Evolutionary conservation across 208 protist species (phyloP), one percentile per base, ranked within the genome.

Genomic region (Acanthamoeba quina): DNA sequence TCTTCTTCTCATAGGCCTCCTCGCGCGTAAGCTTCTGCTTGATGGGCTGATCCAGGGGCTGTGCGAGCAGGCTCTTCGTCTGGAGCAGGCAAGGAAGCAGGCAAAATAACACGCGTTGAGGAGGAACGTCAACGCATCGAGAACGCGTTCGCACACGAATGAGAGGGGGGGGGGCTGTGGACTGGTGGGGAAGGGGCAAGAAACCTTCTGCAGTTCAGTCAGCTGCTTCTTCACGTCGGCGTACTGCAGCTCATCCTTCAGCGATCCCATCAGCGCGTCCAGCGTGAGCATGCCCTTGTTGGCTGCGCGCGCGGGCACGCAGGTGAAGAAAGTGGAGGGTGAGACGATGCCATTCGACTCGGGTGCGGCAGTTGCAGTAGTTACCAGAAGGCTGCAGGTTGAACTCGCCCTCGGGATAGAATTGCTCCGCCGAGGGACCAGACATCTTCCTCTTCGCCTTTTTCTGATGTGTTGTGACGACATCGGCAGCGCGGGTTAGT

Each of bases 361-460:
- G 83, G 11, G 21, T 54, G 34, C 11, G n/a, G 47, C 24, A 37
- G 47, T 26, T 19, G 54, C 34, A 37, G 34, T 24, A n/a, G 47
- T 52, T 78, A 92, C 86, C 60, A 10, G 58, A 78, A 31, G 66
- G 86, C 62, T 70, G 56, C 9, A 92, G 86, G 29, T 92, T 92
- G 86, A 78, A 92, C 60, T 92, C 86, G 9, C 66, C 66, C 47
- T 92, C 86, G 11, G 86, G 86, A n/a, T 92, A 92, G 66, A 92
- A 92, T 5, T 92, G 86, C 37, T 92, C 86, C 5, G 31, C 37
- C 17, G 86, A 47, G 19, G 86, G 62, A 26, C 21, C 83, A 13
- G 58, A 15, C 29, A 26, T 70, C 66, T 74, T 92, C 21, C 70
- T 92, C 60, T 74, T 92, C 7, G 37, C n/a, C 66, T 41, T 92